These are phyloP conservation scores for Rhizopogon vulgaris DNA, from an alignment of 768 basidiomycete species.

Conservation along the genomic window DNA sequence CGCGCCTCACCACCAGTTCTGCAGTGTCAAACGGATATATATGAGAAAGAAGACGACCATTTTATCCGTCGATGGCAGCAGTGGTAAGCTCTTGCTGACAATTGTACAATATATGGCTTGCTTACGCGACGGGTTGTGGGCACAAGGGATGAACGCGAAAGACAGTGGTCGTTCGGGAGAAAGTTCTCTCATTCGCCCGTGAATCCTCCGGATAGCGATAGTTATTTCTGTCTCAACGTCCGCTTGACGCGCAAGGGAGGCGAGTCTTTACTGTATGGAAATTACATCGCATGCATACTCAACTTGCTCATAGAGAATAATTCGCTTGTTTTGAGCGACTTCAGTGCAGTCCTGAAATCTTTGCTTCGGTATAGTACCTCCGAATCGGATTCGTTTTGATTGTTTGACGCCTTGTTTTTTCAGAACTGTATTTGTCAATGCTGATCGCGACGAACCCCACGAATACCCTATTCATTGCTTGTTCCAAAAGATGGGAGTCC, in stretches of 20 bases:
- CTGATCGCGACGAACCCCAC: not conserved
- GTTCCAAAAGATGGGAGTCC: not conserved
- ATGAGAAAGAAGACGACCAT: not conserved
- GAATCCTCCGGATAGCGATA: not conserved
- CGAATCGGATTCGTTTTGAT: not conserved
- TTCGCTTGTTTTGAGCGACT: not conserved
- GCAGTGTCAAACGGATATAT: too few relatives aligned
- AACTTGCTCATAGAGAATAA: not conserved
- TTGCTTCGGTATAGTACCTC: not conserved
- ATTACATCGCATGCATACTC: not conserved
- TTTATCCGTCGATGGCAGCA: not conserved
- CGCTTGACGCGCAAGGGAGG: not conserved
- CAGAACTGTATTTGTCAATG: not conserved
- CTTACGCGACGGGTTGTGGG: not conserved
- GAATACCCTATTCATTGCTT: not conserved
- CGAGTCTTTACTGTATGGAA: not conserved
- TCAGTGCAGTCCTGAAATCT: not conserved
- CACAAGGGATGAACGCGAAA: not conserved
- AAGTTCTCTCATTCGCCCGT: not conserved
- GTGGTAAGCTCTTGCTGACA: not conserved
- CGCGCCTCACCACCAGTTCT: too few relatives aligned
- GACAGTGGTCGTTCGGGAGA: not conserved
- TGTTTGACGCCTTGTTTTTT: not conserved
- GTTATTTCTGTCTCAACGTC: not conserved
- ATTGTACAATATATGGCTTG: not conserved